Evolutionary conservation across 1,139 yeast species (phyloP).

Genomic region (Suhomyces atakaporum): DNA sequence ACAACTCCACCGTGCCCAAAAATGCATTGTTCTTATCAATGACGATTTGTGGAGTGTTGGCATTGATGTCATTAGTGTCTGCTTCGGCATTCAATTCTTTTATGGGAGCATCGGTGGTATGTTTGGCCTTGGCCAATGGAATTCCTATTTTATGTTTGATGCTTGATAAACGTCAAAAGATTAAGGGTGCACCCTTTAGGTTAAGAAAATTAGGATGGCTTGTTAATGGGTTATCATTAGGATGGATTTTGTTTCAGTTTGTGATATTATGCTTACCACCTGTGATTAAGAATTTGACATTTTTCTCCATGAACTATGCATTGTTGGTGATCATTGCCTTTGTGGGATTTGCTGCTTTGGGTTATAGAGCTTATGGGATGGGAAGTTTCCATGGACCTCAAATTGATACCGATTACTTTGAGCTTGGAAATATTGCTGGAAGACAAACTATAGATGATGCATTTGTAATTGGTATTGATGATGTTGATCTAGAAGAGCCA

Average conservation of each 20-base stretch:
- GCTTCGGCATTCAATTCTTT: constrained; percentile 81
- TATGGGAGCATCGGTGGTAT: constrained; percentile 82
- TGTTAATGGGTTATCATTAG: constrained; percentile 58
- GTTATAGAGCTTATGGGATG: constrained; percentile 63
- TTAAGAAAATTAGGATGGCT: constrained; percentile 66
- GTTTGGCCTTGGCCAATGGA: constrained; percentile 75
- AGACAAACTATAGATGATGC: constrained; percentile 12
- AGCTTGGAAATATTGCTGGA: constrained; percentile 34
- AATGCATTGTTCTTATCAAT: constrained; percentile 74
- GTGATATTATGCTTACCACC: constrained; percentile 75
- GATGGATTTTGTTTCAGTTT: constrained; percentile 63
- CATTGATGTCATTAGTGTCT: constrained; percentile 67
- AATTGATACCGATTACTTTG: constrained; percentile 54
- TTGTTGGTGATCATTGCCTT: constrained; percentile 58
- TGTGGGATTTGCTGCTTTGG: constrained; percentile 46
- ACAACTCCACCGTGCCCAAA: constrained; percentile 63
- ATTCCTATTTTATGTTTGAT: constrained; percentile 69
- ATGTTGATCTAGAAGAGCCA: constrained; percentile 17
- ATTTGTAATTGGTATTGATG: constrained; percentile 18
- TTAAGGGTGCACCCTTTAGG: constrained; percentile 72
- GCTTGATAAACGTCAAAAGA: constrained; percentile 60
- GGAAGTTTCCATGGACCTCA: constrained; percentile 64
- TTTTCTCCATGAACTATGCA: constrained; percentile 74
- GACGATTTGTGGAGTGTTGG: constrained; percentile 60
- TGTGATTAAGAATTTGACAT: constrained; percentile 58